Base-by-base conservation (phyloP, 352 stramenopile genomes). In the Phytophthora pini region DNA sequence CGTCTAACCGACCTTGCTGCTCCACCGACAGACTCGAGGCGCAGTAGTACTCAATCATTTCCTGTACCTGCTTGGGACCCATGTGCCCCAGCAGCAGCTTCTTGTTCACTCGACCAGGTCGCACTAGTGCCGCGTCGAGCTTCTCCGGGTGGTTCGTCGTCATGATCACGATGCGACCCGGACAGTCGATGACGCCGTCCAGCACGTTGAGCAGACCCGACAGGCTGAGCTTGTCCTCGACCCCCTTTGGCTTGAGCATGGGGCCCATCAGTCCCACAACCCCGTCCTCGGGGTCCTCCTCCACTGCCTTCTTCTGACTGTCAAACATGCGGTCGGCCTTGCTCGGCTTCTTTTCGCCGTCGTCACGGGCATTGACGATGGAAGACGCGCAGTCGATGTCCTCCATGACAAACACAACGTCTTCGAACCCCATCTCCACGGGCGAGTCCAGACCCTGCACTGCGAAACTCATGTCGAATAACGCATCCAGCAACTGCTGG, bases 121-220 rank as follows among this genome's bases (percentile, higher is more conserved):
- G 86, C 5, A 98, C 88, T 4, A 98, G 80, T 26, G 93, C 93
- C 7, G 88, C 78, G 67, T 98, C 93, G n/a, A 98, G 80, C 54
- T 91, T 93, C 71, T 98, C 94, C 10, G 90, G 94, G 65, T 97
- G 88, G 72, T 98, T 98, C 13, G 89, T 96, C 9, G 94, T 97
- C 85, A 98, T 97, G 70, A 98, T 92, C 1, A 98, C 77, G 56
- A 98, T 98, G 44, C 91, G 84, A 0, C 86, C 90, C 17, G 88
- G 87, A 17, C 77, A 92, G 61, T 98, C 90, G 20, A 97, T 90
- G 6, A 98, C 84, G 3, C 92, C 94, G 65, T 98, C 94, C 5
- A 98, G 70, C 2, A 96, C 90, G 49, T 98, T 97, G 0, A 98
- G 63, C 38, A 98, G 67, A 0, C 90, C 90, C 12, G 82, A 78